phyloP scores from a whole-genome alignment of 345 rosid genomes.

The Mallotus nudiflorus region DNA sequence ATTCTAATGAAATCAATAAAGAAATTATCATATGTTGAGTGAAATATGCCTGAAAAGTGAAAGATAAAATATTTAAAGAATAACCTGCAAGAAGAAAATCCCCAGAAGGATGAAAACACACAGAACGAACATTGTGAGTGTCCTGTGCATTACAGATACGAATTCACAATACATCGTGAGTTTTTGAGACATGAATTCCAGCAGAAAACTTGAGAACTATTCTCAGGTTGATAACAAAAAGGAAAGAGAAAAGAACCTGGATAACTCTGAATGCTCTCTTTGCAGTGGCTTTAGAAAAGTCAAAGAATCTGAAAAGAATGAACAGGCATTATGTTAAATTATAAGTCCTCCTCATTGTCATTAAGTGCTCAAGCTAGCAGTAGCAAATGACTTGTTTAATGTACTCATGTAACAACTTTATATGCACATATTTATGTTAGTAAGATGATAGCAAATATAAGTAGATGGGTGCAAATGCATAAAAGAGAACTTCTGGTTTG shows the following conservation, averaged over 20 bases:
- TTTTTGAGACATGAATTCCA: conserved; percentile 6
- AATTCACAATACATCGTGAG: conserved; percentile 12
- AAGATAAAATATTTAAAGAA: conserved; percentile 6
- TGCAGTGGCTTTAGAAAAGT: conserved; percentile 80
- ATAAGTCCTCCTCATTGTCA: background rate
- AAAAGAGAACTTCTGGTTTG: background rate
- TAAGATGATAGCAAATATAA: background rate
- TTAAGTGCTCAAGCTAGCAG: background rate
- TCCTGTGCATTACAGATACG: conserved; percentile 48
- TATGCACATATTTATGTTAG: background rate
- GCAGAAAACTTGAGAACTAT: conserved; percentile 1
- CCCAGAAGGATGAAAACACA: conserved; percentile 83
- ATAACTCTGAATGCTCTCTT: conserved; percentile 83
- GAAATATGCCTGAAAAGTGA: background rate
- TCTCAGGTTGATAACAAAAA: conserved; percentile 5
- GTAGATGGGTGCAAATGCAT: conserved; percentile 6
- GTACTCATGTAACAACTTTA: background rate
- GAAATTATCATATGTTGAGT: background rate
- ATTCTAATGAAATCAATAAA: background rate
- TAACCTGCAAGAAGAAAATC: conserved; percentile 76
- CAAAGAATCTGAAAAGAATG: conserved; percentile 60
- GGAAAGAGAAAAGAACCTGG: conserved; percentile 48
- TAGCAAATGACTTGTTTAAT: background rate
- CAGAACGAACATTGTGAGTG: conserved; percentile 78
- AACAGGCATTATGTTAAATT: background rate